Percentiles rank a stretch among this genome's conserved stretches.
These are phyloP conservation scores for Nitzschia sp. DNA, from an alignment of 108 stramenopile genomes.

Conservation along the genomic window DNA sequence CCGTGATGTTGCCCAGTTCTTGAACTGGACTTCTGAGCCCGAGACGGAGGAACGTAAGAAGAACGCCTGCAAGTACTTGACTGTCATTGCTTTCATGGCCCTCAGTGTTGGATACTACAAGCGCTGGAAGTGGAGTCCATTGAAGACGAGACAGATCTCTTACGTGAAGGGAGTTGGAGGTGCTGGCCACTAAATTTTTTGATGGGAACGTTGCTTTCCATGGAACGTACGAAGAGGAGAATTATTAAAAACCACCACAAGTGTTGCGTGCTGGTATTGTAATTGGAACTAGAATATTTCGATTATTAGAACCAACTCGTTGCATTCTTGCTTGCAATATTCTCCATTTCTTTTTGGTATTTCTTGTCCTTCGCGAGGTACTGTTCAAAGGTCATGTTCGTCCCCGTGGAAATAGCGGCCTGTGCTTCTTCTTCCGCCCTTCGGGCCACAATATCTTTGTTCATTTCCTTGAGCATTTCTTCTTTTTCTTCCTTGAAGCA, in stretches of 20 bases:
- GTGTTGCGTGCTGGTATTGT: too few relatives aligned
- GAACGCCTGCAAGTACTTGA: constrained; percentile 89
- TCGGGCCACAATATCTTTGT: constrained; percentile 56
- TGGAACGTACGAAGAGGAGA: background rate
- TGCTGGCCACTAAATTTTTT: constrained; percentile 21
- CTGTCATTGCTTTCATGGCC: constrained; percentile 80
- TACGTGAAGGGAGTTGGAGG: constrained; percentile 82
- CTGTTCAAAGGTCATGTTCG: constrained; percentile 75
- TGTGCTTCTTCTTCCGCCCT: constrained; percentile 59
- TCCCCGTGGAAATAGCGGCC: constrained; percentile 62
- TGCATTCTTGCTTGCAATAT: background rate
- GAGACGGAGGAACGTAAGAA: constrained; percentile 97
- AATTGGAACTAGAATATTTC: background rate
- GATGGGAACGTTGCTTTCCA: background rate
- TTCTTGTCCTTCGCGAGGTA: constrained; percentile 64
- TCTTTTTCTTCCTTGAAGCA: constrained; percentile 88
- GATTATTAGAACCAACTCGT: constrained; percentile 8
- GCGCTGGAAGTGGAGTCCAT: constrained; percentile 95
- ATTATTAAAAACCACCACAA: too few relatives aligned
- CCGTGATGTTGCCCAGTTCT: constrained; percentile 83
- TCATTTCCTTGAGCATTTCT: constrained; percentile 60
- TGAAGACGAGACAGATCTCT: constrained; percentile 96
- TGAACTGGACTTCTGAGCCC: constrained; percentile 95
- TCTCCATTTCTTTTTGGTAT: constrained; percentile 57
- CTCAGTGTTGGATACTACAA: constrained; percentile 94